These are phyloP conservation scores for Xylogone sp. DNA, from an alignment of 2,329 filamentous ascomycete species.

Conservation along the genomic window DNA sequence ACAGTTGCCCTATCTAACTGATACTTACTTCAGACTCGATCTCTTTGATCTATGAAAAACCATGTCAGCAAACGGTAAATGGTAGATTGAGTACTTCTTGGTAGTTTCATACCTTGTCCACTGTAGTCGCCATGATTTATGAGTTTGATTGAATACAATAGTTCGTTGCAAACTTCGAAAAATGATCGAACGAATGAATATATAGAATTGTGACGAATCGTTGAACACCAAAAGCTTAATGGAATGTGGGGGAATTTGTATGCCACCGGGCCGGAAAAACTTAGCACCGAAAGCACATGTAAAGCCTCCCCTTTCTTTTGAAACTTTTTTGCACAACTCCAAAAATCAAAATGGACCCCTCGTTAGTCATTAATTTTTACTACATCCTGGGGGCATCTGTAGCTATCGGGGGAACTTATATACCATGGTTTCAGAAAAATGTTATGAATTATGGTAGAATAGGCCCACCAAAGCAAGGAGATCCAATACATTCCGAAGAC, in stretches of 20 bases:
- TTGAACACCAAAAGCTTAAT: neutral
- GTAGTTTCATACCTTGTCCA: slow-evolving; percentile 73
- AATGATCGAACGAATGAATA: neutral
- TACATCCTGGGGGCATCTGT: slow-evolving; percentile 22
- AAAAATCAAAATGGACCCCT: slow-evolving; percentile 18
- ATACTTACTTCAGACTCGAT: slow-evolving; percentile 84
- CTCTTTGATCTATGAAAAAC: slow-evolving; percentile 74
- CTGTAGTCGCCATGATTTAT: slow-evolving; percentile 84
- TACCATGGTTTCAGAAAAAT: slow-evolving; percentile 22
- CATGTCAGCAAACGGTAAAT: slow-evolving; percentile 30
- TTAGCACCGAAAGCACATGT: neutral
- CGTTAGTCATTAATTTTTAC: slow-evolving; percentile 21
- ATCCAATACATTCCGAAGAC: neutral
- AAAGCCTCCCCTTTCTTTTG: neutral
- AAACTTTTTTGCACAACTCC: too few species aligned
- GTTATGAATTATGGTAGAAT: slow-evolving; percentile 27
- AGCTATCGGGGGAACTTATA: slow-evolving; percentile 20
- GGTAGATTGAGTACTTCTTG: slow-evolving; percentile 8
- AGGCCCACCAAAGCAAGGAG: neutral
- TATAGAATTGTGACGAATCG: too few species aligned
- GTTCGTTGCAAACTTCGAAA: neutral
- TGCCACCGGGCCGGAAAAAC: neutral
- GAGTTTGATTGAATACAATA: slow-evolving; percentile 2
- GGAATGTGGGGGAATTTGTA: neutral
- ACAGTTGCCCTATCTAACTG: neutral